A percentile compares a stretch with the other conserved stretches of the same genome.
These are phyloP conservation scores for Colletotrichum sp. DNA, from an alignment of 2,329 filamentous ascomycete genomes.

Conservation along the genomic window DNA sequence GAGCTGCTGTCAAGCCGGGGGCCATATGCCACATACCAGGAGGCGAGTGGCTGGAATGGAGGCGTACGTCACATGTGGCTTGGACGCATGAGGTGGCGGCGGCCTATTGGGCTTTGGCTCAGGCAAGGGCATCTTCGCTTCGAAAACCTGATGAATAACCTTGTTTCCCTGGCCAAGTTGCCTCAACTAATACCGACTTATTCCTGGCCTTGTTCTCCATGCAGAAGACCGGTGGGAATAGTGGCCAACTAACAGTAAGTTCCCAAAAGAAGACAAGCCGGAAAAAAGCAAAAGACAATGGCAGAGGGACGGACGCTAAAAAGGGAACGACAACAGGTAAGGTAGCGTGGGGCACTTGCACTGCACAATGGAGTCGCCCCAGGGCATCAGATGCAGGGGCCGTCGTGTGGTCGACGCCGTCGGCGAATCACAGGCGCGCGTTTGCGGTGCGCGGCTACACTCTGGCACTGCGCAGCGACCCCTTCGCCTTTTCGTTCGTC, in stretches of 20 bases:
- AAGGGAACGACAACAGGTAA: neutral
- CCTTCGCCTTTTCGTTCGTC: neutral
- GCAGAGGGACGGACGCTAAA: conserved; percentile 2
- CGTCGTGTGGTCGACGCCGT: neutral
- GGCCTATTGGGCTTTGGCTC: neutral
- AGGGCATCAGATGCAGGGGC: conserved; percentile 3
- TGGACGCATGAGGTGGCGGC: neutral
- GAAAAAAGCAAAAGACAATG: neutral
- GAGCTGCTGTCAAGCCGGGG: neutral
- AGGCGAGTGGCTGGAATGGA: conserved; percentile 14
- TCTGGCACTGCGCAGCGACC: neutral
- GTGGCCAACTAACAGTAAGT: neutral
- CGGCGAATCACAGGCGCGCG: conserved; percentile 21
- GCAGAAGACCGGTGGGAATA: neutral
- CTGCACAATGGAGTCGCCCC: neutral
- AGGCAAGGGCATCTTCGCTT: neutral
- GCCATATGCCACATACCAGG: neutral
- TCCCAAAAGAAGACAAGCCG: neutral
- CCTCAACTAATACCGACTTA: neutral
- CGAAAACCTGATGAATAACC: neutral
- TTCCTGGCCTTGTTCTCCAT: neutral
- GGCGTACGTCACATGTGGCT: conserved; percentile 18
- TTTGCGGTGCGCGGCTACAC: conserved; percentile 20
- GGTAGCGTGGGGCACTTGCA: neutral
- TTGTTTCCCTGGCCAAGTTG: neutral